These are phyloP conservation scores for Gastrodia elata DNA, from an alignment of 106 monocot genomes.

Conservation along the genomic window DNA sequence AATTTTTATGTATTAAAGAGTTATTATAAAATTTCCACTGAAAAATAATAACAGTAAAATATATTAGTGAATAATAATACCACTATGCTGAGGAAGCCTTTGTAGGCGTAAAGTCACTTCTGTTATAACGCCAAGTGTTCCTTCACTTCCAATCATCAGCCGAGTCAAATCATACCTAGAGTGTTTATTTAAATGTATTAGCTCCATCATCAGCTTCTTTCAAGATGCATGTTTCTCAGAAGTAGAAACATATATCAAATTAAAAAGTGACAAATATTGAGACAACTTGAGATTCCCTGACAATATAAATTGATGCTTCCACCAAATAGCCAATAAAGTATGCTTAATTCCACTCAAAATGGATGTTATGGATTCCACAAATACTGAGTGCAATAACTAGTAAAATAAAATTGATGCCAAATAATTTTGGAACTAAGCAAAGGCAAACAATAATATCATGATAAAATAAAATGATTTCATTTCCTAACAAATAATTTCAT, in stretches of 20 bases:
- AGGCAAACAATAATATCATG: background rate
- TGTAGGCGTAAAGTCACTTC: slow-evolving; percentile 90
- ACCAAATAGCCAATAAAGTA: background rate
- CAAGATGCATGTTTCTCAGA: no score
- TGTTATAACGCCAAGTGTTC: slow-evolving; percentile 88
- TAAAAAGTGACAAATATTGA: background rate
- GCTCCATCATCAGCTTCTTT: background rate
- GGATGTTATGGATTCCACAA: background rate
- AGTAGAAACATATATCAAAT: background rate
- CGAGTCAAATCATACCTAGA: slow-evolving; percentile 84
- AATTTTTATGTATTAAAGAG: background rate
- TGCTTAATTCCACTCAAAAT: background rate
- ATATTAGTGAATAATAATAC: slow-evolving; percentile 24
- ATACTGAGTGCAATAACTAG: background rate
- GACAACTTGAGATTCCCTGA: background rate
- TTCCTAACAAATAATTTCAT: no score
- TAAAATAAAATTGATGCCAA: background rate
- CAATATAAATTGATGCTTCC: no score
- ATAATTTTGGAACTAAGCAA: background rate
- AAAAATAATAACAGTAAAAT: background rate
- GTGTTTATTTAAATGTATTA: slow-evolving; percentile 2
- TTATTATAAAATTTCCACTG: background rate
- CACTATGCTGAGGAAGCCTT: slow-evolving; percentile 85
- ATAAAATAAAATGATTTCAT: no score
- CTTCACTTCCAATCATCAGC: slow-evolving; percentile 91